Evolutionary conservation across 495 filamentous ascomycete species (phyloP).

Genomic region (Oleoguttula mirabilis): DNA sequence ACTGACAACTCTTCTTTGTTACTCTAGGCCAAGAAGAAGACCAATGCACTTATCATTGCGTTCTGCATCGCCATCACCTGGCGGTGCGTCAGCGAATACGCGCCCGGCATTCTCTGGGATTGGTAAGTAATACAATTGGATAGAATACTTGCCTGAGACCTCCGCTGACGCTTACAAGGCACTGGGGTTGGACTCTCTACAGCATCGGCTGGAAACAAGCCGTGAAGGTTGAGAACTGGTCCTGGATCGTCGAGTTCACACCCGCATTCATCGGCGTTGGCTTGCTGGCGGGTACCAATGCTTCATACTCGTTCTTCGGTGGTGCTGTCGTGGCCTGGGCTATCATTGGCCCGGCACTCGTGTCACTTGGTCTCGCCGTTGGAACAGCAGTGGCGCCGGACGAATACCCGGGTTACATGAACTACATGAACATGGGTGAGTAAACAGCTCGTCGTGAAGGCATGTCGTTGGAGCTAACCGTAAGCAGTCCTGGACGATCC

Average conservation of each 20-base stretch:
- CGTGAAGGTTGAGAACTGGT: conserved; percentile 14
- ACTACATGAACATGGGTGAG: conserved; percentile 12
- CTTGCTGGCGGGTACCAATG: conserved; percentile 7
- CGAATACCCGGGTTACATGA: conserved; percentile 13
- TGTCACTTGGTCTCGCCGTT: conserved; percentile 1
- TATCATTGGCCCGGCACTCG: conserved; percentile 9
- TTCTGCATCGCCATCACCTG: conserved; percentile 10
- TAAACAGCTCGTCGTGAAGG: no score
- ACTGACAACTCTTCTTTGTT: no score
- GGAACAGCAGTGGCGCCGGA: conserved; percentile 2
- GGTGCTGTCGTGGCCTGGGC: conserved; percentile 10
- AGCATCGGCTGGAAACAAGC: conserved; percentile 13
- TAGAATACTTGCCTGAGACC: no score
- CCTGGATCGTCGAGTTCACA: conserved; percentile 13
- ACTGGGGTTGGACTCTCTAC: conserved; percentile 16
- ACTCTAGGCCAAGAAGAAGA: conserved; percentile 14
- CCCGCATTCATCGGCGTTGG: conserved; percentile 14
- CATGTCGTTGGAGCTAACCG: no score
- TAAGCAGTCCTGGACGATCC: conserved; percentile 9
- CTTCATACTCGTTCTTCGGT: conserved; percentile 13
- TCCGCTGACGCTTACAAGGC: no score
- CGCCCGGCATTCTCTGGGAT: conserved; percentile 11
- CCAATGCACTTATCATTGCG: conserved; percentile 4
- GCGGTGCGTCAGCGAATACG: conserved; percentile 11
- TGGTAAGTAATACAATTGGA: no score